A percentile compares a stretch with the other conserved stretches of the same genome.
Conservation (phyloP, 331 rosid species). For the Acacia concinna region DNA sequence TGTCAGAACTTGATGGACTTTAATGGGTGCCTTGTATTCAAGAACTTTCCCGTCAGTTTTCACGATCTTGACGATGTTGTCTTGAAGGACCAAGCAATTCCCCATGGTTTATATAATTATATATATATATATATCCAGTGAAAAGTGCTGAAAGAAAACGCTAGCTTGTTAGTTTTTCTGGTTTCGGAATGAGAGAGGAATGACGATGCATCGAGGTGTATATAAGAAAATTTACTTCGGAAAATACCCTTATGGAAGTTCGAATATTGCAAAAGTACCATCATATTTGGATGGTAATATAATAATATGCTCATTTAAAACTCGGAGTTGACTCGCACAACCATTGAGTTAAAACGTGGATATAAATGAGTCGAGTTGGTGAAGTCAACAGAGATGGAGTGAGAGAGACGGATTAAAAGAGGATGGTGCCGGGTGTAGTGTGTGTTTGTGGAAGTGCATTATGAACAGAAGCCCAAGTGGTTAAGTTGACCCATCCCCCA, state of each 20-base stretch:
- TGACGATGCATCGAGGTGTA: neutral
- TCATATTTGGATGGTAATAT: neutral
- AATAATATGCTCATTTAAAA: neutral
- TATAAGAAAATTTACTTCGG: slow-evolving; percentile 31
- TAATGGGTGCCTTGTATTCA: slow-evolving; percentile 61
- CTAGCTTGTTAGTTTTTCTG: neutral
- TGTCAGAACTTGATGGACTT: slow-evolving; percentile 52
- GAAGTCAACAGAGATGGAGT: slow-evolving; percentile 1
- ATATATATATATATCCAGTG: neutral
- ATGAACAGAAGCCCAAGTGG: slow-evolving; percentile 27
- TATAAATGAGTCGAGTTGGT: neutral
- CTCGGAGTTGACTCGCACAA: neutral
- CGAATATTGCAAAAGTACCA: slow-evolving; percentile 41
- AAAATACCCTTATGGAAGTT: slow-evolving; percentile 30
- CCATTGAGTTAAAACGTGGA: neutral
- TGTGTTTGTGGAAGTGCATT: slow-evolving; percentile 28
- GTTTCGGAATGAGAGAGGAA: slow-evolving; percentile 29
- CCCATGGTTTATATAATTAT: slow-evolving; percentile 49
- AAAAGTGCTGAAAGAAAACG: neutral
- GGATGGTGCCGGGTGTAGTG: neutral
- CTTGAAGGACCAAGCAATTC: slow-evolving; percentile 58
- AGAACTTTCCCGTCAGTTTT: slow-evolving; percentile 69
- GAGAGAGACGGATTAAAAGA: neutral
- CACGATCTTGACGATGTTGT: slow-evolving; percentile 51
- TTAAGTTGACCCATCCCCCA: slow-evolving; percentile 45